Evolutionary conservation across 306 rosid genomes (phyloP), one percentile per base, ranked within the genome.

Genomic region (Potentilla sterilis): DNA sequence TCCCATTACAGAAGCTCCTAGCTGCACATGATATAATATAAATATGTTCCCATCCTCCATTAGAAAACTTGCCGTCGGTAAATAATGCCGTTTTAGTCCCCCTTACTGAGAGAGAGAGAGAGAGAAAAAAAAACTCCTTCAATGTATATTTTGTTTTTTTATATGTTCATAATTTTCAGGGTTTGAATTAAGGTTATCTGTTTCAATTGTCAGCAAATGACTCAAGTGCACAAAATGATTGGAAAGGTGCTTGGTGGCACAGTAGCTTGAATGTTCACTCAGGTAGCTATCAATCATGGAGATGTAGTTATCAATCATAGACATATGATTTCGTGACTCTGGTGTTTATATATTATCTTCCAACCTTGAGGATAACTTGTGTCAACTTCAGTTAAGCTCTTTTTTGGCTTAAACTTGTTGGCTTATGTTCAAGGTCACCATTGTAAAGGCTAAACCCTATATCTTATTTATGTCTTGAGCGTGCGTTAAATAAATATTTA

Each of bases 231-330:
- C 90, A 92, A 75, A 95, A 95, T 79, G 91, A 95, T 81, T 95
- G 97, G 98, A 88, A 90, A 80, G 98, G 98, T 13, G 92, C 96
- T 76, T 95, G 98, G 98, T 92, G 97, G 98, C 98, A 95, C 84
- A 92, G 96, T 79, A 86, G 97, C 85, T 88, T 95, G 40, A 68
- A 82, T 49, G 85, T 85, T 72, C 92, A 87, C 85, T 86, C 97
- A 78, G 98, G 98, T 94, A 81, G 75, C 2, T n/a, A n/a, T n/a
- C n/a, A n/a, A n/a, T n/a, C n/a, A n/a, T n/a, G 1, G 52, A 48
- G 13, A 4, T 90, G n/a, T n/a, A 80, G 76, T 43, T 85, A 74
- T 58, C 64, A 38, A 18, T 67, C 74, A 81, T 76, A 57, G 67
- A 72, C 51, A 71, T 55, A 57, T 32, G 58, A 66, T 76, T 2